Conservation (phyloP, 2,329 filamentous ascomycete genomes). For the Botrytis galanthina region DNA sequence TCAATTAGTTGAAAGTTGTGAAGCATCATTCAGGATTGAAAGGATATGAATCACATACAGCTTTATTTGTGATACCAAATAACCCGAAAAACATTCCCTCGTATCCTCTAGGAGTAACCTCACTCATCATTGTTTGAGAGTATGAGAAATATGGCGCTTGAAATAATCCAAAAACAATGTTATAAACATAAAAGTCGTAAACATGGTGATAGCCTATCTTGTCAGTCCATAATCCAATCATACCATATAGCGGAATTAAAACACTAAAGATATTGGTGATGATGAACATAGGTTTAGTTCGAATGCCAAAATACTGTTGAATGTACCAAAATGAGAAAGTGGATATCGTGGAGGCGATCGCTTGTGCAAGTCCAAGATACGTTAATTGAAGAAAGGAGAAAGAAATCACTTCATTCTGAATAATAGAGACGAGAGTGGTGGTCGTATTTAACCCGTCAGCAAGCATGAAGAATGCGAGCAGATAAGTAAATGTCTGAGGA, state of each 20-base stretch:
- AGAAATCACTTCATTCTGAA: slow-evolving; percentile 42
- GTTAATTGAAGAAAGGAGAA: slow-evolving; percentile 45
- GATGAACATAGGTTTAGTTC: slow-evolving; percentile 45
- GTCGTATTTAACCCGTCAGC: slow-evolving; percentile 45
- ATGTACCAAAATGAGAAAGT: slow-evolving; percentile 46
- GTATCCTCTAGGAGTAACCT: slow-evolving; percentile 44
- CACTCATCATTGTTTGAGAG: slow-evolving; percentile 46
- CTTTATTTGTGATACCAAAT: slow-evolving; percentile 45
- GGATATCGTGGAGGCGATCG: slow-evolving; percentile 41
- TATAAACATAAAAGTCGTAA: slow-evolving; percentile 45
- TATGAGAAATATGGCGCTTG: slow-evolving; percentile 46
- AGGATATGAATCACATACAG: slow-evolving; percentile 35
- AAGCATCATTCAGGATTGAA: not conserved
- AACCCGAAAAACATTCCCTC: slow-evolving; percentile 47
- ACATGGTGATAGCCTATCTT: slow-evolving; percentile 43
- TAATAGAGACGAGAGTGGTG: slow-evolving; percentile 41
- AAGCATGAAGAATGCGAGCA: slow-evolving; percentile 44
- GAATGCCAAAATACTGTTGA: slow-evolving; percentile 43
- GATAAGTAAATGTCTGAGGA: slow-evolving; percentile 44
- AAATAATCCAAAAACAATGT: slow-evolving; percentile 44
- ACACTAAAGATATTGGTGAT: slow-evolving; percentile 44
- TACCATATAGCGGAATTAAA: slow-evolving; percentile 44
- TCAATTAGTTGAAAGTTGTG: not conserved
- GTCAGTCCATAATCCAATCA: slow-evolving; percentile 43
- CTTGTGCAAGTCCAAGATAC: slow-evolving; percentile 44